Evolutionary conservation across 345 rosid genomes (phyloP), one percentile per base, ranked within the genome.

Genomic region (Kandelia obovata): DNA sequence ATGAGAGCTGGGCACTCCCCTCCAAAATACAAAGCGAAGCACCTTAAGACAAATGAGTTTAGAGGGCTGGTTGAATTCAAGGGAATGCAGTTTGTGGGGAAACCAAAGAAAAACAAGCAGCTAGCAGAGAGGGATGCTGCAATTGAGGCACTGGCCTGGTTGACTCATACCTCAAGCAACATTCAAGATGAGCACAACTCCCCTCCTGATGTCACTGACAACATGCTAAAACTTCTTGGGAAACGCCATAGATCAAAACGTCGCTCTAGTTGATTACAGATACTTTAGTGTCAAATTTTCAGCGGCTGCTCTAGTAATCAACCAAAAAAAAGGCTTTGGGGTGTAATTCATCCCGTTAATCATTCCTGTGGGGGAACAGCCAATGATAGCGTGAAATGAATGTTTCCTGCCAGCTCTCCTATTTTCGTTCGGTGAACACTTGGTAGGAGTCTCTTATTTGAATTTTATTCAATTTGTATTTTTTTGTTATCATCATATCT

Each of bases 1-100:
- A 90, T 90, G 98, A 83, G 99, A 78, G 98, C 99, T 1, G 98
- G 96, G 49, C 97, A 95, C 77, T 87, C 97, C 31, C 98, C 99
- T 79, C 99, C 99, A 31, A 95, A 86, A 53, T 95, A 95, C 87
- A 95, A 90, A 74, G 87, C 94, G 0, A 95, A 95, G 80, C 99
- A 92, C 76, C 90, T 95, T 13, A 88, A 92, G 81, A 87, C 97
- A 0, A 92, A 95, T 43, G 99, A 95, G 84, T 95, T 87, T 66
- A 82, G 98, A 69, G 96, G 98, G 19, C 87, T 95, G 13, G 96
- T 87, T 25, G 99, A 95, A 77, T 92, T 95, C 80, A 92, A 92
- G 77, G 99, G 98, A 11, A 92, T 95, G 97, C 99, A 95, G 53
- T 95, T 95, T 69, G 92, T 95, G 0, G 99, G 98, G 46, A 95